Evolutionary conservation across 2,329 filamentous ascomycete species (phyloP), one percentile per base, ranked within the genome.

Genomic region (Aspergillus sojae): DNA sequence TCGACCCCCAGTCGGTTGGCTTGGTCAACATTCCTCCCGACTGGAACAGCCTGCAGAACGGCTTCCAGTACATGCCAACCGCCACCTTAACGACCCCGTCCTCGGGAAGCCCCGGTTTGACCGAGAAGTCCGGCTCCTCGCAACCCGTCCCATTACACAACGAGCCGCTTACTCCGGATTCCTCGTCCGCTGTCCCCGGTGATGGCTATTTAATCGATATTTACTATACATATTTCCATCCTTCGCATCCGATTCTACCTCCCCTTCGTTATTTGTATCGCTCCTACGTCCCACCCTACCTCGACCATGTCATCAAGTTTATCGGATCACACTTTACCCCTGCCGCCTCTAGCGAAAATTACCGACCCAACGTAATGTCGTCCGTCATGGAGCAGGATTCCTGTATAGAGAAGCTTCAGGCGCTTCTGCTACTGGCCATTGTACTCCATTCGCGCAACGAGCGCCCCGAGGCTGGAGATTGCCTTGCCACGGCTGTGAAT

Each of bases 401-500:
- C 26, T 86, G 86, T 52, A 82, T 86, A 50, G 86, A 89, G 62
- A 88, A 89, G 71, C 88, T 96, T 0, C 94, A 97, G 78, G 89
- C 92, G 3, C 83, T 95, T 74, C 79, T 96, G 52, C 82, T 97
- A 4, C 85, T 93, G 60, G 85, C 93, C 26, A 89, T 97, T 66
- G 89, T 89, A 0, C 82, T 96, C 9, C 92, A 97, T 73, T 91
- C 92, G 5, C 88, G 86, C 67, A 90, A 90, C 71, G 85, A 93
- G 67, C 88, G 91, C 50, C 85, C 87, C 30, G 87, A 88, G 72
- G 90, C 92, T 0, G 83, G 88, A 12, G 83, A 89, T 54, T 83
- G 92, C 21, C 84, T 97, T 23, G 80, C 81, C 12, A 84, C 89
- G 34, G 90, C 89, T 2, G 89, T 93, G 71, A 83, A 88, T 12